phyloP scores from a whole-genome alignment of 192 early-diverging fungal genomes.

The Chytriomyces sp. region DNA sequence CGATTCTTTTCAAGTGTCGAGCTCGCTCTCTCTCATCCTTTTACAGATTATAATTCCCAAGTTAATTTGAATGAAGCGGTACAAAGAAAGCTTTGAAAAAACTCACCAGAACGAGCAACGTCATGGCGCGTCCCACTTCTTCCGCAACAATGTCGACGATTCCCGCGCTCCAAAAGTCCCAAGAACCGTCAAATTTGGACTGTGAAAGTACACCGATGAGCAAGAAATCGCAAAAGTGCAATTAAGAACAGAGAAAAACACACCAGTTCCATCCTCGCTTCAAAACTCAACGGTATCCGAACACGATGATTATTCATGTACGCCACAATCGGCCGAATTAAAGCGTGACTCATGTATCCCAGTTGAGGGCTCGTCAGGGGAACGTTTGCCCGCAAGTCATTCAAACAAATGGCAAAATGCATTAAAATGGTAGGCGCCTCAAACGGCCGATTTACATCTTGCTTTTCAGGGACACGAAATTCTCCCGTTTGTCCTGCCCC shows the following conservation, averaged over 20 bases:
- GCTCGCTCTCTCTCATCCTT: constrained; percentile 80
- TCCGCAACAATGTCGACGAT: constrained; percentile 75
- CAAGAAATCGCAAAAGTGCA: neutral
- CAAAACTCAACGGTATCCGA: constrained; percentile 80
- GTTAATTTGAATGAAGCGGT: neutral
- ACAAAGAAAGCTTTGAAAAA: neutral
- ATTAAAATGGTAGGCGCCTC: constrained; percentile 54
- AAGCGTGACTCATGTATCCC: constrained; percentile 78
- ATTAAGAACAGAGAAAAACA: constrained; percentile 23
- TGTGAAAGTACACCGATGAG: neutral
- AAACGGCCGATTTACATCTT: neutral
- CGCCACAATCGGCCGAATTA: constrained; percentile 90
- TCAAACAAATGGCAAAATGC: constrained; percentile 83
- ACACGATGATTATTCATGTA: constrained; percentile 94
- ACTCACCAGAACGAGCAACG: constrained; percentile 63
- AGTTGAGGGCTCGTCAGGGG: constrained; percentile 70
- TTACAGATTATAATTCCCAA: neutral
- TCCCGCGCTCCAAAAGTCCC: constrained; percentile 86
- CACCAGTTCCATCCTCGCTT: constrained; percentile 76
- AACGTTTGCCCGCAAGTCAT: constrained; percentile 88
- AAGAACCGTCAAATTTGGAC: constrained; percentile 90
- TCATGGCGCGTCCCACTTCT: constrained; percentile 85
- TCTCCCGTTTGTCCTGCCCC: neutral
- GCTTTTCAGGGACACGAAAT: neutral
- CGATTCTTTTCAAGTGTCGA: constrained; percentile 82